These are phyloP conservation scores for Phragmites australis DNA, from an alignment of 176 grass and related monocot species.

Conservation along the genomic window DNA sequence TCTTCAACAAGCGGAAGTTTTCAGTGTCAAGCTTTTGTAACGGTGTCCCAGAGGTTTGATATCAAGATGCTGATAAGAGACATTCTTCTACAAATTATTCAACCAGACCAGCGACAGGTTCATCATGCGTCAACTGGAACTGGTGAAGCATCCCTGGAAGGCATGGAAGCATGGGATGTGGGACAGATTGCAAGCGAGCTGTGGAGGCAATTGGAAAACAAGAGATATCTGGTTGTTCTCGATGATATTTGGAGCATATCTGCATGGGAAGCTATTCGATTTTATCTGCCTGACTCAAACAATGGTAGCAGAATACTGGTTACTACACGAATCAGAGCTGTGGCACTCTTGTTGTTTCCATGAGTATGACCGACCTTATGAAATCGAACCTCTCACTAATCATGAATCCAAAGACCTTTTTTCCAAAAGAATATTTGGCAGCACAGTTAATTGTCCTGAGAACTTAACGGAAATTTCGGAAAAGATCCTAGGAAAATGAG, in stretches of 20 bases:
- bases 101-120: neutral
- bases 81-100: constrained; percentile 43
- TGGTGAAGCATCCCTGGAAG: neutral
- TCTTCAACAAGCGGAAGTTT: constrained; percentile 14
- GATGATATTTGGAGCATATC: constrained; percentile 45
- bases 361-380: constrained; percentile 38
- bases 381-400: constrained; percentile 40
- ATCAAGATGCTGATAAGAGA: constrained; percentile 21
- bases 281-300: constrained; percentile 41
- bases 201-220: constrained; percentile 11
- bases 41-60: constrained; percentile 51
- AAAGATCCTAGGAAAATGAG: constrained; percentile 39
- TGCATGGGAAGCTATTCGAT: constrained; percentile 38
- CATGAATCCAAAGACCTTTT: constrained; percentile 35
- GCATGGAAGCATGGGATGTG: constrained; percentile 37
- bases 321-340: constrained; percentile 46
- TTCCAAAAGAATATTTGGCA: constrained; percentile 36
- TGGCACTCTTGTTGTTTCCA: constrained; percentile 37
- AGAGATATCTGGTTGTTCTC: constrained; percentile 50
- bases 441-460: constrained; percentile 10
- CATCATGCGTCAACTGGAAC: neutral
- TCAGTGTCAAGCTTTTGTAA: constrained; percentile 33
- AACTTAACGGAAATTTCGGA: constrained; percentile 9
- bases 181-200: constrained; percentile 24
- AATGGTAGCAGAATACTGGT: constrained; percentile 42